Evolutionary conservation across 805 yeast genomes (phyloP), one percentile per base, ranked within the genome.

Genomic region (Brettanomyces anomalus): DNA sequence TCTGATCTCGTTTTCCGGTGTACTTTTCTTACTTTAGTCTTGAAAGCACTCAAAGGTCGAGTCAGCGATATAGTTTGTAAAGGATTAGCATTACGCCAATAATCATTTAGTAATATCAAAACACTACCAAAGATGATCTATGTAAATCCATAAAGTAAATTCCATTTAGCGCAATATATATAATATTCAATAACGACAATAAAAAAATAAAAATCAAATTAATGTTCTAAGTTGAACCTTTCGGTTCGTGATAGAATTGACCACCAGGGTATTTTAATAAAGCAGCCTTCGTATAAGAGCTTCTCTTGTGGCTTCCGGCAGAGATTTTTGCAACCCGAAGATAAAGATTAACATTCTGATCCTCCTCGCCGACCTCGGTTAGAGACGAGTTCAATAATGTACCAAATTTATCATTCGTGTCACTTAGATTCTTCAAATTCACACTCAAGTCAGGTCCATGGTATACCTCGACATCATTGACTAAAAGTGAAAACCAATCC

Each of bases 391-490:
- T 47, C 1, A 71, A 50, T 47, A 65, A 51, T 1, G 53, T 37
- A 2, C 55, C 46, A 26, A 68, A 54, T 2, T 53, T 50, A 5
- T 53, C 40, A 42, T 71, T 59, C 10, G 55, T 49, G 1, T 50
- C 43, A 1, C 67, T 50, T 42, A 77, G 43, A 1, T 53, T 49
- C 5, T 58, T 59, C 11, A 78, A 41, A 44, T 74, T 67, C 18
- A 84, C 58, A 1, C 70, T 57, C 3, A 67, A 60, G 5, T 68
- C 64, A 3, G 58, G 56, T 0, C 87, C 95, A 5, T 79, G 74
- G 54, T 73, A 85, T 18, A 79, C 65, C 58, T 88, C 96, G 16
- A 88, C 65, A 55, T 88, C 97, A 53, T 88, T 87, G 21, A 88
- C 64, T 34, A 88, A 54, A 37, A 88, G 58, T 1, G 95, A 81